Conservation (phyloP, 495 filamentous ascomycete species). For the Talaromyces proteolyticus region DNA sequence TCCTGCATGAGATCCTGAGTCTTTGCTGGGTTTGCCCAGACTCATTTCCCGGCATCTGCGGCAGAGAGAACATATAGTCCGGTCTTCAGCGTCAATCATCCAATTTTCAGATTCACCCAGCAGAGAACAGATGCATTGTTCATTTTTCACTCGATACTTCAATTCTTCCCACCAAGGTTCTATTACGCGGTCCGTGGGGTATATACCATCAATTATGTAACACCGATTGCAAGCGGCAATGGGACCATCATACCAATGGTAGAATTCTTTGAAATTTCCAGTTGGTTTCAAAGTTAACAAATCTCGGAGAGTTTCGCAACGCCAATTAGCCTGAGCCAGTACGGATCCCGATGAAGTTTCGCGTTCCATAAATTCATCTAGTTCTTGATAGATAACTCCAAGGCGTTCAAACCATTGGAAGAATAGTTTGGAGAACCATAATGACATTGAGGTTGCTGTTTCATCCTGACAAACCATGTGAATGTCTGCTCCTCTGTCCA, state of each 20-base stretch:
- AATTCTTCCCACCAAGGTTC: constrained; percentile 1
- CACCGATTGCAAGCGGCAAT: background rate
- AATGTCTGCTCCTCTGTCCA: background rate
- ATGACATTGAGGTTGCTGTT: background rate
- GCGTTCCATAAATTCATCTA: background rate
- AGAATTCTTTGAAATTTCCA: background rate
- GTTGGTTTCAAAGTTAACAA: background rate
- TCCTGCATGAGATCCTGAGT: background rate
- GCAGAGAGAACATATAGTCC: background rate
- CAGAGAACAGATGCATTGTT: background rate
- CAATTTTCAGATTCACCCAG: background rate
- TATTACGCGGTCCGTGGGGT: background rate
- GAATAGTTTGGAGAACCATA: background rate
- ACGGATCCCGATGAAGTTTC: background rate
- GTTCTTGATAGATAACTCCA: background rate
- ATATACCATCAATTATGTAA: background rate
- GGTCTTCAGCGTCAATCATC: background rate
- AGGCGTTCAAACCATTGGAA: background rate
- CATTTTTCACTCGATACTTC: background rate
- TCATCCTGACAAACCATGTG: background rate
- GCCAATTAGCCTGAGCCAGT: background rate
- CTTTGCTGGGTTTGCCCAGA: background rate
- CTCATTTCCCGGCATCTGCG: background rate
- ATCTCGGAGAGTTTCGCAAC: background rate
- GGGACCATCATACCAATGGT: too few relatives aligned